Percentiles rank a stretch among this genome's conserved stretches.
These are phyloP conservation scores for Ganoderma lingzhi DNA, from an alignment of 1,284 basidiomycete genomes.

Conservation along the genomic window DNA sequence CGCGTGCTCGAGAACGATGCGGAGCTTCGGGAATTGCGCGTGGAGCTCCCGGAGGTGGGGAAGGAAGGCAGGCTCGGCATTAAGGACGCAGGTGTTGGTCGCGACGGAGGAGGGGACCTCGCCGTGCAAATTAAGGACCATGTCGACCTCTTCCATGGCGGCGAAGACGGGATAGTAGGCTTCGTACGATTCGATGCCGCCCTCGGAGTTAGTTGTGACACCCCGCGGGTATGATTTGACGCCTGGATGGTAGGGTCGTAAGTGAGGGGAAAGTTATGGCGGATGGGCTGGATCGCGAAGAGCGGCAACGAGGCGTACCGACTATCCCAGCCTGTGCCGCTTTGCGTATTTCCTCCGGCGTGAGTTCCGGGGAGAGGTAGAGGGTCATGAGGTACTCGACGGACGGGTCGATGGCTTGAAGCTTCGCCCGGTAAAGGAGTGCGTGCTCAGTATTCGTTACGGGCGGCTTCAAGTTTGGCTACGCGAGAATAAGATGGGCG, in stretches of 20 bases:
- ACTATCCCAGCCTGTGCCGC: constrained; percentile 88
- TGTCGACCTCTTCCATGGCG: constrained; percentile 92
- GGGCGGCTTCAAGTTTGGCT: constrained; percentile 97
- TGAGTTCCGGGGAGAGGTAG: constrained; percentile 92
- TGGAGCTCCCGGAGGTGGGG: constrained; percentile 90
- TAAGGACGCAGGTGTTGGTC: constrained; percentile 92
- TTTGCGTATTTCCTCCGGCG: constrained; percentile 90
- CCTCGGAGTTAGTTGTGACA: constrained; percentile 97
- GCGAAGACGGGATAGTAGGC: constrained; percentile 95
- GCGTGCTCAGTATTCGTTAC: constrained; percentile 89
- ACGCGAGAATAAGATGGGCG: constrained; percentile 24
- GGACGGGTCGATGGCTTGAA: constrained; percentile 80
- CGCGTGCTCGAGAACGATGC: constrained; percentile 99
- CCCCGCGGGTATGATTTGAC: constrained; percentile 98
- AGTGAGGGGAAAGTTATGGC: constrained; percentile 1
- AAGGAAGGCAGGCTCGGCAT: constrained; percentile 93
- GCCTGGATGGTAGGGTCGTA: constrained; percentile 53
- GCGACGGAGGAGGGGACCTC: constrained; percentile 93
- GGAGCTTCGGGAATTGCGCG: constrained; percentile 86
- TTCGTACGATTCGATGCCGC: constrained; percentile 97
- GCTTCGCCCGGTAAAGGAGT: constrained; percentile 79
- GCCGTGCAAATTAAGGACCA: constrained; percentile 98
- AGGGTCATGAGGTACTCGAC: constrained; percentile 96
- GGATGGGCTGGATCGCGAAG: constrained; percentile 4
- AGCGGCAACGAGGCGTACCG: constrained; percentile 52